Conservation (phyloP, 257 asterid genomes). For the Plantago major region DNA sequence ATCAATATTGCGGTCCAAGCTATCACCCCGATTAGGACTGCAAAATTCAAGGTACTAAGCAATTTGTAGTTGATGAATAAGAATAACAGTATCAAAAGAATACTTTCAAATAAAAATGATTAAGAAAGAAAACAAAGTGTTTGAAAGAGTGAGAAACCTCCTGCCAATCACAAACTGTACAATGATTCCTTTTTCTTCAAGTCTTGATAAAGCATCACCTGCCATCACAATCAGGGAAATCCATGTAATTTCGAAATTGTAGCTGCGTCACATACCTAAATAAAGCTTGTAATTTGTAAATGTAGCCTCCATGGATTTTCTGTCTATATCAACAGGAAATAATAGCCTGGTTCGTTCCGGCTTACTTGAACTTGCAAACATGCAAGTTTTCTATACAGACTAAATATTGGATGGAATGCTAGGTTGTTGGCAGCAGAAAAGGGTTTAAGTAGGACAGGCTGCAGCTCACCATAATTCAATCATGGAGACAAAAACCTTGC, state of each 20-base stretch:
- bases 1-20: conserved; percentile 85
- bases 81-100: conserved; percentile 13
- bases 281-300: conserved; percentile 4
- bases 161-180: conserved; percentile 78
- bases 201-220: conserved; percentile 62
- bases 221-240: conserved; percentile 28
- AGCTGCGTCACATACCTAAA: conserved; percentile 3
- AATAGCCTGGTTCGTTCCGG: not conserved
- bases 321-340: conserved; percentile 6
- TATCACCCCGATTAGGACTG: conserved; percentile 93
- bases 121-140: conserved; percentile 18
- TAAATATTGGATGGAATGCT: not conserved
- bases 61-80: conserved; percentile 16
- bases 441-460: too few relatives aligned
- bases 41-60: conserved; percentile 27
- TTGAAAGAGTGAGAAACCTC: conserved; percentile 44
- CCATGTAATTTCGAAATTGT: not conserved
- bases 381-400: conserved; percentile 6
- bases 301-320: not conserved
- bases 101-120: not conserved
- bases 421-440: too few relatives aligned
- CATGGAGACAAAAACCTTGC: not conserved
- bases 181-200: conserved; percentile 75
- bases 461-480: too few relatives aligned
- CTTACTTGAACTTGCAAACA: not conserved